A percentile compares a stretch with the other conserved stretches of the same genome.
Conservation (phyloP, 495 filamentous ascomycete genomes). For the Daldinia bambusicola region DNA sequence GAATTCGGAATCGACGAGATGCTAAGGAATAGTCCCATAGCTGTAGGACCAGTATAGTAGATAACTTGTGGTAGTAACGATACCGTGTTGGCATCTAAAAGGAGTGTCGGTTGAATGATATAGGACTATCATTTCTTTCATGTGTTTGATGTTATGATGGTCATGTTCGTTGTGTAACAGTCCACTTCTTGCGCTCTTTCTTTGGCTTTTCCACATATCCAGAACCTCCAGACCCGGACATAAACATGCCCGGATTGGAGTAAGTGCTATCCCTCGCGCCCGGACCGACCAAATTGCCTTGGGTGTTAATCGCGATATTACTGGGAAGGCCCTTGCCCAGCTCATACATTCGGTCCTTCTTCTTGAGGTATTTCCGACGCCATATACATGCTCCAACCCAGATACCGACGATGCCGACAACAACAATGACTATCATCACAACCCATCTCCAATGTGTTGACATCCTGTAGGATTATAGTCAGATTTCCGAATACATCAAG, state of each 20-base stretch:
- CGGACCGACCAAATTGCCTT: conserved; percentile 48
- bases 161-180: conserved; percentile 51
- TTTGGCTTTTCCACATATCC: conserved; percentile 43
- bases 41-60: conserved; percentile 13
- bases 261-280: conserved; percentile 45
- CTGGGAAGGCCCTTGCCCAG: conserved; percentile 53
- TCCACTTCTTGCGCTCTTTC: conserved; percentile 58
- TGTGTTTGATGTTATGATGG: background rate
- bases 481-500: conserved; percentile 7
- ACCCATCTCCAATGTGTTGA: conserved; percentile 64
- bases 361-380: conserved; percentile 62
- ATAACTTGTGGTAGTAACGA: conserved; percentile 4
- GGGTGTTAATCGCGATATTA: conserved; percentile 45
- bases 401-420: conserved; percentile 61
- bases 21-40: conserved; percentile 36
- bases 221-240: conserved; percentile 42
- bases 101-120: conserved; percentile 25
- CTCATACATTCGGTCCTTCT: conserved; percentile 62
- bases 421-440: conserved; percentile 64
- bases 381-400: conserved; percentile 66
- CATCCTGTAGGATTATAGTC: conserved; percentile 52
- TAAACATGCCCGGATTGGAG: conserved; percentile 43
- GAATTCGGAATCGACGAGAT: conserved; percentile 35
- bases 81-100: conserved; percentile 9
- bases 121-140: background rate